Evolutionary conservation across 495 filamentous ascomycete species (phyloP), one percentile per base, ranked within the genome.

Genomic region (Neurospora sp.): DNA sequence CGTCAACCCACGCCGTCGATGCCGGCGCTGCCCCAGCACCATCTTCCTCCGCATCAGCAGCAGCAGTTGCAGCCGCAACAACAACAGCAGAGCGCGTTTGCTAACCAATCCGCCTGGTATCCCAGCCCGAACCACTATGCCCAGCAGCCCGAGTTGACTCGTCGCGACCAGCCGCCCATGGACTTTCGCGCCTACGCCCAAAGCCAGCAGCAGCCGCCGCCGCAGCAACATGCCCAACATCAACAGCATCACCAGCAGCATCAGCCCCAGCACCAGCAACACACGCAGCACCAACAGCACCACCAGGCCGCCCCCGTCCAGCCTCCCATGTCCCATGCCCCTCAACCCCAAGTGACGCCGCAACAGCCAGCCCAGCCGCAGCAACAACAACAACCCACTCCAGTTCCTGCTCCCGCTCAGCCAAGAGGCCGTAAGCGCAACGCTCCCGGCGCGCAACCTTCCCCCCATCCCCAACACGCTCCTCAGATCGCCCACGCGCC

Each of bases 331-430:
- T 78, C 74, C 69, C 81, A 84, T 53, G 74, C 77, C 39, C 76
- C 75, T 38, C 78, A 82, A 53, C 78, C 78, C n/a, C 78, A 79
- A 61, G 78, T 79, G 40, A 61, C 53, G 53, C 22, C 53, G 53
- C 53, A 61, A 35, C 73, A 78, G 1, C 77, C 78, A 0, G 75
- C 77, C 16, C 81, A 84, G 74, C 83, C 85, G 74, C 80, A 83
- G 74, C 83, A 85, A 75, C 80, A 76, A n/a, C 80, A 76, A n/a
- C 82, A 83, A 5, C 83, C 82, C n/a, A 80, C 81, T 3, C 82
- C 78, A 41, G 77, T 83, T 18, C 78, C 82, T 9, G 82, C 77
- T 11, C 74, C 79, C 68, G 70, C 74, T 46, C 74, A 72, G 42
- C 39, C 71, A 72, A 73, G 76, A 41, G 71, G 35, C 12, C 70